Evolutionary conservation across 2,329 filamentous ascomycete genomes (phyloP).

Genomic region (Neonectria coccinea): DNA sequence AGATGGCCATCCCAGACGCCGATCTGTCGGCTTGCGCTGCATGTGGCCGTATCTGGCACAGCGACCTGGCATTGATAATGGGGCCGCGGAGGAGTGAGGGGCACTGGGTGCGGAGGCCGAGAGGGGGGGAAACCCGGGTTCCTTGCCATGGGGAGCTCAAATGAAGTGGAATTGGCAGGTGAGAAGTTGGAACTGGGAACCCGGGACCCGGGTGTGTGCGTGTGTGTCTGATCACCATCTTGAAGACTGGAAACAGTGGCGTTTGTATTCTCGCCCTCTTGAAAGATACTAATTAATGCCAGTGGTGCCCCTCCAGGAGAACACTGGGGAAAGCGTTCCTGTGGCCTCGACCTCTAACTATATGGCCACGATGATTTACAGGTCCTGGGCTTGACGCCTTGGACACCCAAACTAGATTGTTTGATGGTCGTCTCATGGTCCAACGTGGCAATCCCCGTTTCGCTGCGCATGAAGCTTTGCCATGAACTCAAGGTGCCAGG

Average conservation of each 20-base stretch:
- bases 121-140: conserved; percentile 24
- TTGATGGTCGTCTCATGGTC: conserved; percentile 16
- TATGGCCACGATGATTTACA: conserved; percentile 30
- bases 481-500: conserved; percentile 17
- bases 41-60: conserved; percentile 21
- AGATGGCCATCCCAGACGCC: conserved; percentile 3
- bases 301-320: conserved; percentile 23
- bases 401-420: background rate
- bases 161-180: conserved; percentile 15
- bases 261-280: conserved; percentile 38
- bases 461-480: conserved; percentile 25
- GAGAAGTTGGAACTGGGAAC: conserved; percentile 9
- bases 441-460: conserved; percentile 32
- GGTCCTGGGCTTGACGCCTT: conserved; percentile 24
- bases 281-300: conserved; percentile 10
- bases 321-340: conserved; percentile 26
- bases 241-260: conserved; percentile 39
- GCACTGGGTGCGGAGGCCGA: background rate
- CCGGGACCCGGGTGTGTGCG: background rate
- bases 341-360: conserved; percentile 21
- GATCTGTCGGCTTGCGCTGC: conserved; percentile 12
- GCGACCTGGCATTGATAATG: conserved; percentile 3
- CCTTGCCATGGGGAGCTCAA: conserved; percentile 18
- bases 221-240: conserved; percentile 11
- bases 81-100: conserved; percentile 2